Conservation (phyloP, 352 stramenopile species). For the Globisporangium emineosum region DNA sequence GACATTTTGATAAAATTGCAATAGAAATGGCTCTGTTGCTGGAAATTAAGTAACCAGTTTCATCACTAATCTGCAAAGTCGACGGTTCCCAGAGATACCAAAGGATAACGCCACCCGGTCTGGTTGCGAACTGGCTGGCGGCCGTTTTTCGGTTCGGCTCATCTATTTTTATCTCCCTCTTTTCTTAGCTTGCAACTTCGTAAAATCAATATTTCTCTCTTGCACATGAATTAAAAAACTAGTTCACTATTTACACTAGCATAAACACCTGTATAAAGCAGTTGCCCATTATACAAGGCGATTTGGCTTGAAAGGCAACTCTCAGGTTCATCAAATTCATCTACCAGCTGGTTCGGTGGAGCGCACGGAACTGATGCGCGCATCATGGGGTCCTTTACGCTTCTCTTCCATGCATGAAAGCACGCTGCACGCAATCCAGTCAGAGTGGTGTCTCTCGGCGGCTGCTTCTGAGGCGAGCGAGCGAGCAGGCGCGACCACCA, state of each 20-base stretch:
- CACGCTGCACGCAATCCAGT: not conserved
- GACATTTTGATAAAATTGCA: not conserved
- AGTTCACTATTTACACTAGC: too few relatives aligned
- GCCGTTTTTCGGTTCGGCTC: not conserved
- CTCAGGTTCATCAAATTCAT: not conserved
- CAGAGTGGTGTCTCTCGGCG: conserved; percentile 2
- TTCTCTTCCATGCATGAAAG: not conserved
- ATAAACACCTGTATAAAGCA: too few relatives aligned
- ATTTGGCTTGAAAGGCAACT: not conserved
- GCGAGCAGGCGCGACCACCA: not conserved
- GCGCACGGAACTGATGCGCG: conserved; percentile 8
- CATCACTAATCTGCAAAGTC: not conserved
- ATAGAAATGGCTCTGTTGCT: not conserved
- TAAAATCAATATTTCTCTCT: not conserved
- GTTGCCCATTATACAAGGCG: not conserved
- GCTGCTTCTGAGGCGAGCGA: not conserved
- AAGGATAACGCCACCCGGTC: not conserved
- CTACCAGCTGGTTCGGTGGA: conserved; percentile 17
- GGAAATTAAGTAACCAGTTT: not conserved
- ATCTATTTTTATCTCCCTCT: too few relatives aligned
- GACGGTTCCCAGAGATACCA: not conserved
- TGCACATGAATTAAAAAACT: not conserved
- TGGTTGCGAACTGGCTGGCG: conserved; percentile 10
- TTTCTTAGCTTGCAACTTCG: too few relatives aligned
- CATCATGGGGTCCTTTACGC: not conserved